Base-by-base conservation (phyloP, 257 asterid genomes). In the Gentiana straminea region DNA sequence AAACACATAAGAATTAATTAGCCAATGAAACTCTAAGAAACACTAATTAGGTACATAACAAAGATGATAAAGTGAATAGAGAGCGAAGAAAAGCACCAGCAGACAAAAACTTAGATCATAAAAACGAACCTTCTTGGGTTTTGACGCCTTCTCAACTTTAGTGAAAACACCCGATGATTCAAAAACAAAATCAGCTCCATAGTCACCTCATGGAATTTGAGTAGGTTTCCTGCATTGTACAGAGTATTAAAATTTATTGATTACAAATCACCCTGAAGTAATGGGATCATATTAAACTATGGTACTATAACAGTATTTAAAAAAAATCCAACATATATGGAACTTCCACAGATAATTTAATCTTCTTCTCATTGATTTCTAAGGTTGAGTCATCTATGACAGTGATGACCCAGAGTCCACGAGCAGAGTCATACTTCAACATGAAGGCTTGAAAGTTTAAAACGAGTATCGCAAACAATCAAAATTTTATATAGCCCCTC, bases 351-450 rank as follows among this genome's bases (percentile, higher is more conserved):
- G 78, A 70, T 74, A 57, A 92, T 73, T 81, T 80, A 63, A 92
- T 64, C 66, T 83, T 81, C 75, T 82, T 92, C 57, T 97, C 99
- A 58, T 88, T 88, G 68, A 86, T 86, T 74, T 92, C 99, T 81
- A 92, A 60, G 41, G 95, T 85, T 64, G 95, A 71, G 7, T 81
- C 95, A 64, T 86, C 95, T 61, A 80, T 65, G 39, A 92, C 94
- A 47, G 58, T 68, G 70, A 92, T 68, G 52, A 81, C 77, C 60
- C 94, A 86, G 47, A 83, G 83, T 59, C 99, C 97, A 52, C 85
- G 99, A 55, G 99, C 88, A 34, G 99, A 92, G 58, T 92, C 99
- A 71, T 88, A 92, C 79, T 92, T 92, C 64, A 86, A 79, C 97
- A 92, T 85, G 84, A 88, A 92, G 51, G 98, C 97, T 97, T 88